Evolutionary conservation across 306 rosid genomes (phyloP), one percentile per base, ranked within the genome.

Genomic region (Coriaria nepalensis): DNA sequence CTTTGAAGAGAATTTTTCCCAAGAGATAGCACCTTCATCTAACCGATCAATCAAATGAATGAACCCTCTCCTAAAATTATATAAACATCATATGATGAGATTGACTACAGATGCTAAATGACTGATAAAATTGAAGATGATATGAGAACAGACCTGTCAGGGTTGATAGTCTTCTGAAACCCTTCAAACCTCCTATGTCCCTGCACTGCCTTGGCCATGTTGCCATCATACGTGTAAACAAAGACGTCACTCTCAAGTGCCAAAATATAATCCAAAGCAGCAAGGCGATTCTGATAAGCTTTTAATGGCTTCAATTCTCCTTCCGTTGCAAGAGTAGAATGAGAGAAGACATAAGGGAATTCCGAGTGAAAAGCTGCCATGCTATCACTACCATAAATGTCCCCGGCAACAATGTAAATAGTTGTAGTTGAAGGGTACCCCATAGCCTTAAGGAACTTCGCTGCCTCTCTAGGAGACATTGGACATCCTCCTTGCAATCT

Each of bases 191-290:
- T 75, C 68, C 99, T 67, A 56, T 92, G 99, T n/a, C 99, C 99
- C 53, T 92, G 99, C 53, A 92, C 96, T 10, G 96, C 93, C 74
- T 85, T 92, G 6, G 99, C 99, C 99, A 92, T 92, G 63, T 92
- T 92, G 56, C 99, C 99, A 51, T 92, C 96, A 12, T 92, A 92
- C 8, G 99, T 86, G 51, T 92, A 92, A 35, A 79, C 94, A 73
- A 92, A 92, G 11, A 76, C 96, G 60, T 92, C 94, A 45, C 99
- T 92, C 64, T 92, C 87, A 35, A 77, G 70, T 5, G 99, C 99
- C 60, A 82, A 70, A 8, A 92, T 79, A 55, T 92, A 68, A 59
- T 92, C 99, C 84, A 92, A 73, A 14, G 96, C 96, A 0, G 99
- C 99, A 6, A 92, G 93, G 38, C 87, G 99, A 50, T 92, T 92